phyloP scores from a whole-genome alignment of 306 rosid species.

The Fragaria nilgerrensis region DNA sequence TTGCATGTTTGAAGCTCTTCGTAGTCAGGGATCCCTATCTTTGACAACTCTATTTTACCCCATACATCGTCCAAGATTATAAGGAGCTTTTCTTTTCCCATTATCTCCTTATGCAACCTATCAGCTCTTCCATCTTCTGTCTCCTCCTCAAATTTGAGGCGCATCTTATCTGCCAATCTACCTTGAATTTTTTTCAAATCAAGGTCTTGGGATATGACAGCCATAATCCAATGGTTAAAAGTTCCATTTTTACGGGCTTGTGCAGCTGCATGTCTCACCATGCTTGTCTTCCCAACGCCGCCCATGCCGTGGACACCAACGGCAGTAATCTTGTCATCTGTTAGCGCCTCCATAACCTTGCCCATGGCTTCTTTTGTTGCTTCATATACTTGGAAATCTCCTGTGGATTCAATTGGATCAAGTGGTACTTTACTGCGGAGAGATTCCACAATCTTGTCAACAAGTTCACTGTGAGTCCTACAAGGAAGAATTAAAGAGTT shows the following conservation, averaged over 20 bases:
- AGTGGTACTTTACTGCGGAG: not conserved
- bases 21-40: not conserved
- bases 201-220: not conserved
- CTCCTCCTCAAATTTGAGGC: not conserved
- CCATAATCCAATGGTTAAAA: not conserved
- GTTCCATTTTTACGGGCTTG: not conserved
- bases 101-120: not conserved
- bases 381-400: not conserved
- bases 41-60: not conserved
- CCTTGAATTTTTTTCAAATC: not conserved
- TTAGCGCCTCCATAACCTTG: not conserved
- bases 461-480: not conserved
- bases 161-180: not conserved
- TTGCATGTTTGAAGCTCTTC: fast-evolving
- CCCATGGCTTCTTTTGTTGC: not conserved
- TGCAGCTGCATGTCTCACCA: too few relatives aligned
- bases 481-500: too few relatives aligned
- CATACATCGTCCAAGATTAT: not conserved
- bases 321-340: not conserved
- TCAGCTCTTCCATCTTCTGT: not conserved
- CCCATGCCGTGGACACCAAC: too few relatives aligned
- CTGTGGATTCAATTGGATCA: not conserved
- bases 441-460: not conserved
- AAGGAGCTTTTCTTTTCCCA: not conserved
- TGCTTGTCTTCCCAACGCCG: too few relatives aligned